Base-by-base conservation (phyloP, 169 alveolate species). In the Fabrea salina region DNA sequence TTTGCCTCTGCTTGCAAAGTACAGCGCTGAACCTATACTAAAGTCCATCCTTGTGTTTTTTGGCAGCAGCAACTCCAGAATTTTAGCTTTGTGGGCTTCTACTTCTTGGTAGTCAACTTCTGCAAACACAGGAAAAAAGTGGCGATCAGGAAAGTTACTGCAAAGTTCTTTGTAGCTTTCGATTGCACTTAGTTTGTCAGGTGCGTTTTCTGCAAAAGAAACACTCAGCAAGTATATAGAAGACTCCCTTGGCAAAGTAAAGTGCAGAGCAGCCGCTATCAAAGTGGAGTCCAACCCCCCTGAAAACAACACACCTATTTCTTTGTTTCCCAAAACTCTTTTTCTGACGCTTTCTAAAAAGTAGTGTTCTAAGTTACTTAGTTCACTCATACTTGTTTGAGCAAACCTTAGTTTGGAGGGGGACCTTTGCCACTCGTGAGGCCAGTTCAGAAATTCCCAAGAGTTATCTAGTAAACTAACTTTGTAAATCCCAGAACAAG, bases 271-370 rank as follows among this genome's bases (percentile, higher is more conserved):
- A 51, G 51, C 47, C 3, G 93, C 88, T 30, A 91, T 72, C 27
- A 93, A 51, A 11, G 95, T 86, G 13, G 95, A 93, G 75, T 93
- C 97, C 11, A 93, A 78, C 13, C 97, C 97, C 43, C 97, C 97
- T 41, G 94, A 86, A 80, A 93, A 93, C 72, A 92, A 75, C 22
- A 93, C 80, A 13, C 90, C 92, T 39, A 89, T 74, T 39, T 89
- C 79, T 30, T 51, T 50, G 11, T 11, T 11, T 53, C 81, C 81
- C 11, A 51, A 22, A 27, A 53, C 22, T 30, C 81, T n/a, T 37
- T 37, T 54, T 53, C 33, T 43, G 6, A 74, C 81, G 22, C 64
- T 43, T 16, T 54, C 11, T 54, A 7, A 11, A 11, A 54, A 25
- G 67, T 11, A n/a, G 49, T 37, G 19, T 1, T 33, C 49, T 33